Evolutionary conservation across 768 basidiomycete genomes (phyloP).

Genomic region (Porphyrellus cyaneotinctus): DNA sequence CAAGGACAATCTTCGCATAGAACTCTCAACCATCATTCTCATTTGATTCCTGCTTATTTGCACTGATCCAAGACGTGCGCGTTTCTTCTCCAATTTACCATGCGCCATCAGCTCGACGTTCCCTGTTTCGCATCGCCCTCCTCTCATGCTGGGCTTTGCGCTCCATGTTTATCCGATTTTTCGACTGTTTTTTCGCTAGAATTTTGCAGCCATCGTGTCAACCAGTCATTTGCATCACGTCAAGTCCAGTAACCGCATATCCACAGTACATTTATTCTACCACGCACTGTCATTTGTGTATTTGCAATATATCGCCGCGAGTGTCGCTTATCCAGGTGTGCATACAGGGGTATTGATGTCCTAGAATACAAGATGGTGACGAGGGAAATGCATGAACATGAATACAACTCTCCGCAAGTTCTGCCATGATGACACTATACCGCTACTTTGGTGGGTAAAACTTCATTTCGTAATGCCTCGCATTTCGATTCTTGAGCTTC

Average conservation of each 20-base stretch:
- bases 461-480: conserved; percentile 45
- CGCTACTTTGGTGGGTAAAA: conserved; percentile 22
- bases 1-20: conserved; percentile 33
- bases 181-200: conserved; percentile 19
- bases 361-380: conserved; percentile 24
- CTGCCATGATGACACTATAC: conserved; percentile 1
- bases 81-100: conserved; percentile 29
- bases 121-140: conserved; percentile 19
- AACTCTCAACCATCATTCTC: conserved; percentile 28
- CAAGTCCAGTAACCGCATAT: conserved; percentile 22
- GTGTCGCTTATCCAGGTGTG: conserved; percentile 9
- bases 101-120: conserved; percentile 24
- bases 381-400: conserved; percentile 10
- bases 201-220: conserved; percentile 24
- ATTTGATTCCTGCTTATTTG: conserved; percentile 36
- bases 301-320: conserved; percentile 26
- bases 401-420: conserved; percentile 1
- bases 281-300: conserved; percentile 30
- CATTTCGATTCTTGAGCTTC: conserved; percentile 55
- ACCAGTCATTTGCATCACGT: conserved; percentile 24
- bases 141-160: conserved; percentile 21
- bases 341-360: conserved; percentile 13
- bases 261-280: conserved; percentile 24
- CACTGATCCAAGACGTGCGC: conserved; percentile 28
- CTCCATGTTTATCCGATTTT: conserved; percentile 24